Base-by-base conservation (phyloP, 208 protist species). In the Wallacemonas collosoma region DNA sequence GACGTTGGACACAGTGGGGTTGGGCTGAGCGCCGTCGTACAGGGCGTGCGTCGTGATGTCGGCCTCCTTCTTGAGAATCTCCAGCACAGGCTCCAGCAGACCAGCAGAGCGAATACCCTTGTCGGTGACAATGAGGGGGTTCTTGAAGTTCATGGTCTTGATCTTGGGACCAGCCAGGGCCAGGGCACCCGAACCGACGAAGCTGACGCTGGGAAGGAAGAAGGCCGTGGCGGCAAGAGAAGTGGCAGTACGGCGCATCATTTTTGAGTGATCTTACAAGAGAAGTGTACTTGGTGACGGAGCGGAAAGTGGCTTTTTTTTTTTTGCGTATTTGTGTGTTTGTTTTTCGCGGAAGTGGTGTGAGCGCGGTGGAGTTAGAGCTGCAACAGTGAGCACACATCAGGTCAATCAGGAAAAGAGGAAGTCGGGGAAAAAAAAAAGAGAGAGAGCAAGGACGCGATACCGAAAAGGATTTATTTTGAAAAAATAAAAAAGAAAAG, bases 111-210 rank as follows among this genome's bases (percentile, higher is more conserved):
- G 65, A 61, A 91, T 91, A 60, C 82, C 87, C 75, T 86, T 83
- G 71, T 93, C 85, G 11, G 81, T 93, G 44, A 91, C 81, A 50
- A 93, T 80, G 39, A 95, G 82, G 7, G 88, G 82, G 58, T 93
- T 77, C 65, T 85, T 85, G 77, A 86, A 89, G 44, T 75, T 74
- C 53, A 89, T 45, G 3, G 83, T 81, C 66, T 72, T 58, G 65
- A 93, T 83, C 80, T 90, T 90, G 54, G 70, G 75, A 26, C 77
- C 63, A n/a, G 88, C 83, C 45, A 77, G 58, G 66, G 86, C 82
- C 53, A 93, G 77, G 6, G 85, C 85, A 68, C 85, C 85, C 38
- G 81, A 61, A 50, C 88, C 82, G 11, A 88, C 72, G 56, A 88
- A 90, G 76, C 79, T 89, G 73, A 89, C 69, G 44, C 53, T 78